Percentiles rank a stretch among this genome's conserved stretches.
These are phyloP conservation scores for Mediolabrus comicus DNA, from an alignment of 108 stramenopile genomes.

Conservation along the genomic window DNA sequence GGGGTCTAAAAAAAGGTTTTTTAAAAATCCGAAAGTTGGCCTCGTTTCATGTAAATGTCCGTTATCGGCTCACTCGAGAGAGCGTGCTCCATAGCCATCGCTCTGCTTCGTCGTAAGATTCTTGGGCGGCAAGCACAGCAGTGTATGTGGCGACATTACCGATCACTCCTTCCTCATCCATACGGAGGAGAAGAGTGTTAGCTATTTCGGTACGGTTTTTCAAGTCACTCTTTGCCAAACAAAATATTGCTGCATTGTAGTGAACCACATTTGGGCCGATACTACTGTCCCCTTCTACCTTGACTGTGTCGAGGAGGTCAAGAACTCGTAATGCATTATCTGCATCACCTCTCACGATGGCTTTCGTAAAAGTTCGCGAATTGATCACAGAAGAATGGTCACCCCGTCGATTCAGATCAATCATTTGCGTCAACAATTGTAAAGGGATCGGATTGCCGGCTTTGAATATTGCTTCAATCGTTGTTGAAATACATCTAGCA, in stretches of 20 bases:
- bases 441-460: background rate
- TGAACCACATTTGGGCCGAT: conserved; percentile 4
- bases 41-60: too few relatives aligned
- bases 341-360: conserved; percentile 4
- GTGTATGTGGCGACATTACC: conserved; percentile 1
- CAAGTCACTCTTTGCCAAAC: background rate
- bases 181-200: background rate
- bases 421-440: background rate
- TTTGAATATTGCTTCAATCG: conserved; percentile 5
- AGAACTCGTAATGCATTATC: conserved; percentile 5
- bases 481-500: background rate
- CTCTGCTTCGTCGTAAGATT: background rate
- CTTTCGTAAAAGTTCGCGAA: conserved; percentile 3
- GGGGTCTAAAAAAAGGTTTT: too few relatives aligned
- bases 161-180: background rate
- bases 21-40: too few relatives aligned
- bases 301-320: background rate
- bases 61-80: background rate
- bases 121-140: background rate
- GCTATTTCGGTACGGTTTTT: background rate
- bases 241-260: conserved; percentile 4
- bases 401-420: background rate
- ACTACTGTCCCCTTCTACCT: background rate
- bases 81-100: background rate
- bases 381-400: conserved; percentile 6